These are phyloP conservation scores for Eruca vesicaria DNA, from an alignment of 441 rosid genomes.

Conservation along the genomic window DNA sequence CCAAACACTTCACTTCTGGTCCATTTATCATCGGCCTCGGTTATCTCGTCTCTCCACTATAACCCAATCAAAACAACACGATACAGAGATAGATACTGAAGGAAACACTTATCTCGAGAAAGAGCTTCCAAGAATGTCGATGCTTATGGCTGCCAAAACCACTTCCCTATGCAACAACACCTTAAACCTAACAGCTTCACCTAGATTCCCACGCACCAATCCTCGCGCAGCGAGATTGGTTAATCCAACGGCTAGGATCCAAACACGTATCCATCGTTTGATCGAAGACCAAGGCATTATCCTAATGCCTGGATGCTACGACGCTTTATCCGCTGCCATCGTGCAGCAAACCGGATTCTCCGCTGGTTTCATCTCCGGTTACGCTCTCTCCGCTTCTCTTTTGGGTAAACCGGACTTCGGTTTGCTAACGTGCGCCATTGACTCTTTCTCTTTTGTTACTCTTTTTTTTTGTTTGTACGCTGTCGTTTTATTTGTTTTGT, in stretches of 20 bases:
- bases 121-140: constrained; percentile 8
- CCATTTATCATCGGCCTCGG: constrained; percentile 3
- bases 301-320: constrained; percentile 51
- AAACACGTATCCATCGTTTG: constrained; percentile 39
- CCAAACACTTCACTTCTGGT: neutral
- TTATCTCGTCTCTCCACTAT: neutral
- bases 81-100: neutral
- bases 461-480: neutral
- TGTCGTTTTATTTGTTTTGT: constrained; percentile 8
- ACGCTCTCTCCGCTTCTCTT: constrained; percentile 44
- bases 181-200: neutral
- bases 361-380: constrained; percentile 47
- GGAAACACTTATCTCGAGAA: neutral
- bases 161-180: constrained; percentile 14
- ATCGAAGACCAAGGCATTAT: constrained; percentile 46
- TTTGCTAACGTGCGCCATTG: constrained; percentile 36
- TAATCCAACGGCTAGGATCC: constrained; percentile 35
- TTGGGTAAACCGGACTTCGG: constrained; percentile 48
- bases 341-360: constrained; percentile 41
- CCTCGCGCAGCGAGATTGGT: neutral
- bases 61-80: neutral
- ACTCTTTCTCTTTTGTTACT: neutral
- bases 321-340: constrained; percentile 45
- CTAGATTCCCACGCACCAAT: neutral
- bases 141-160: constrained; percentile 12